These are phyloP conservation scores for Fusarium floridanum DNA, from an alignment of 2,329 filamentous ascomycete genomes.

Conservation along the genomic window DNA sequence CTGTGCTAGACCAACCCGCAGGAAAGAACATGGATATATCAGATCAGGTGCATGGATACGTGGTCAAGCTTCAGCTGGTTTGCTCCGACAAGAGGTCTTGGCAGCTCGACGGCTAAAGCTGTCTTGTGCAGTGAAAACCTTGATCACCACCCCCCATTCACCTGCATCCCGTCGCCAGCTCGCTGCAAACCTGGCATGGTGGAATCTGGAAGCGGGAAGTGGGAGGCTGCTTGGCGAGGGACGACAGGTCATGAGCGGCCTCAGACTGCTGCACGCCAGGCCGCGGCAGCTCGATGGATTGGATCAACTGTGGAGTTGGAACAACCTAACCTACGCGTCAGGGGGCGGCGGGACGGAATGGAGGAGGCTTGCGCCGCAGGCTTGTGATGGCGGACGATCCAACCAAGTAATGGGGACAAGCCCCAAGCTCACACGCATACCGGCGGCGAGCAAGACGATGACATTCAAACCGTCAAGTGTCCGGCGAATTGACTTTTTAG, in stretches of 20 bases:
- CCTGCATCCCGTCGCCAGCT: conserved; percentile 18
- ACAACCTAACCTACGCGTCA: conserved; percentile 38
- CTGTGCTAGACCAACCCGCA: conserved; percentile 14
- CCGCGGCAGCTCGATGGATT: conserved; percentile 15
- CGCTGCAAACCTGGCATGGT: conserved; percentile 10
- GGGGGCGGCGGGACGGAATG: conserved; percentile 38
- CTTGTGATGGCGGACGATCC: conserved; percentile 28
- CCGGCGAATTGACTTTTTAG: not conserved
- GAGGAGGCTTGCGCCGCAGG: conserved; percentile 17
- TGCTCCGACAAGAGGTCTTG: conserved; percentile 4
- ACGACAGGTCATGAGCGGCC: conserved; percentile 17
- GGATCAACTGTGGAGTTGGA: conserved; percentile 17
- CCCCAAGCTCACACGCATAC: conserved; percentile 6
- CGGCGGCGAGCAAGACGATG: conserved; percentile 8
- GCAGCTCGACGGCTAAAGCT: conserved; percentile 12
- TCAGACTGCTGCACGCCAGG: conserved; percentile 18
- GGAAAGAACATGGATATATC: conserved; percentile 9
- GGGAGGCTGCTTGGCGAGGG: conserved; percentile 28
- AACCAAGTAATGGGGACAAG: conserved; percentile 30
- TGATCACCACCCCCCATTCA: conserved; percentile 14
- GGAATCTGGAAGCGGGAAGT: conserved; percentile 31
- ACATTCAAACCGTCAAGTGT: conserved; percentile 7
- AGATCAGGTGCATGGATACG: conserved; percentile 32
- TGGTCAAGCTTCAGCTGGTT: conserved; percentile 15
- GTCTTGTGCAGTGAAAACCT: conserved; percentile 18